Base-by-base conservation (phyloP, 345 rosid genomes). In the Lenwebbia sp. region DNA sequence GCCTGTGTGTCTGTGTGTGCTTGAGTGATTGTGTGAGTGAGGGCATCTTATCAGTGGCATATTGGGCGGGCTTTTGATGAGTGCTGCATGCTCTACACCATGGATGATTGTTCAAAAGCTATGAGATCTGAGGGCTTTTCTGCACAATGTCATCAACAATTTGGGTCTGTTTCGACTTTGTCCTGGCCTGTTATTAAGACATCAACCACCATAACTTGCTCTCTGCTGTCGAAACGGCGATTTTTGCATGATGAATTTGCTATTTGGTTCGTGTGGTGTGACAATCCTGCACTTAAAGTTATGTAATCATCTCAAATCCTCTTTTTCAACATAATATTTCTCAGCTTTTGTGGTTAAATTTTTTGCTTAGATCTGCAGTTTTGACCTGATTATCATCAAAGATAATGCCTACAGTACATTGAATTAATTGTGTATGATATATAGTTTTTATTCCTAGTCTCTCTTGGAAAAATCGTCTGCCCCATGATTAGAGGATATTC, bases 121-220 rank as follows among this genome's bases (percentile, higher is more conserved):
- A 86, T 86, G 87, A 86, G 87, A 86, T 86, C 85, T 86, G 87
- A 86, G 87, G 85, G 87, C 84, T 13, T 86, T 86, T 82, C 33
- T 26, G 30, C 78, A 47, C 53, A 82, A 25, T 49, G 10, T 44
- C 54, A 82, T 82, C 26, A 33, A 1, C 25, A 26, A 49, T n/a
- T n/a, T n/a, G n/a, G n/a, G n/a, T n/a, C n/a, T n/a, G n/a, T n/a
- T n/a, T n/a, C n/a, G n/a, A n/a, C n/a, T n/a, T n/a, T n/a, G n/a
- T n/a, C n/a, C n/a, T n/a, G n/a, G n/a, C n/a, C n/a, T n/a, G n/a
- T n/a, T n/a, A 19, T 17, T 47, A 47, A 47, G 54, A 30, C 83
- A 26, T 82, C 44, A 9, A 33, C 47, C 78, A 2, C 41, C 13
- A 17, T 70, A 40, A 37, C 4, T 70, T 70, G 78, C 44, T 70